phyloP scores from a whole-genome alignment of 345 rosid genomes.

The Stellera chamaejasme region DNA sequence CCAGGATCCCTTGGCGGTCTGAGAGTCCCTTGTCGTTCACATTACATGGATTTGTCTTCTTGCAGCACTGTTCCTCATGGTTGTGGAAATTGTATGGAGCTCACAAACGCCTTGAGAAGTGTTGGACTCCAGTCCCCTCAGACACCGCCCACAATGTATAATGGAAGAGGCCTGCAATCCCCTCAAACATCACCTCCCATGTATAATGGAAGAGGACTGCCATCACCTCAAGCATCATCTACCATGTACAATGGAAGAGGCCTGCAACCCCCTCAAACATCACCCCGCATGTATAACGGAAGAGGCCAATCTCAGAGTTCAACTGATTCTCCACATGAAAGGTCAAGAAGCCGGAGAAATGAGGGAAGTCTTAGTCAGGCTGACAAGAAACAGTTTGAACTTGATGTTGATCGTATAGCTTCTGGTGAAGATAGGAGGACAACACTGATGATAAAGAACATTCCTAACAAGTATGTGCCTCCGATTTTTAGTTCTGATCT shows the following conservation, averaged over 20 bases:
- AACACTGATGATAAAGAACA: constrained; percentile 72
- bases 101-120: constrained; percentile 25
- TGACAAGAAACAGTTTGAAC: constrained; percentile 60
- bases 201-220: constrained; percentile 40
- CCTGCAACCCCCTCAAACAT: constrained; percentile 39
- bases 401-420: constrained; percentile 46
- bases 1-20: constrained; percentile 46
- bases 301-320: constrained; percentile 35
- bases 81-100: constrained; percentile 30
- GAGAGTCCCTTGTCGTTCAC: constrained; percentile 35
- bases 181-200: constrained; percentile 35
- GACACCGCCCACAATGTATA: constrained; percentile 31
- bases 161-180: constrained; percentile 36
- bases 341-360: constrained; percentile 46
- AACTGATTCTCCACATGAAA: constrained; percentile 38
- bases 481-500: background rate
- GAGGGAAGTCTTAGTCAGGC: constrained; percentile 36
- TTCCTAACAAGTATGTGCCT: constrained; percentile 61
- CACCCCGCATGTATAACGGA: constrained; percentile 29
- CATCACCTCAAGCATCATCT: constrained; percentile 35
- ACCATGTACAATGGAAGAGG: constrained; percentile 31
- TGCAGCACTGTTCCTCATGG: constrained; percentile 25
- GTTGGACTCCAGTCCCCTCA: constrained; percentile 39
- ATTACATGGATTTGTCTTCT: constrained; percentile 31
- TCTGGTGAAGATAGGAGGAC: constrained; percentile 56